A percentile compares a stretch with the other conserved stretches of the same genome.
These are phyloP conservation scores for Paramecium tetraurelia DNA, from an alignment of 73 alveolate genomes.

Conservation along the genomic window DNA sequence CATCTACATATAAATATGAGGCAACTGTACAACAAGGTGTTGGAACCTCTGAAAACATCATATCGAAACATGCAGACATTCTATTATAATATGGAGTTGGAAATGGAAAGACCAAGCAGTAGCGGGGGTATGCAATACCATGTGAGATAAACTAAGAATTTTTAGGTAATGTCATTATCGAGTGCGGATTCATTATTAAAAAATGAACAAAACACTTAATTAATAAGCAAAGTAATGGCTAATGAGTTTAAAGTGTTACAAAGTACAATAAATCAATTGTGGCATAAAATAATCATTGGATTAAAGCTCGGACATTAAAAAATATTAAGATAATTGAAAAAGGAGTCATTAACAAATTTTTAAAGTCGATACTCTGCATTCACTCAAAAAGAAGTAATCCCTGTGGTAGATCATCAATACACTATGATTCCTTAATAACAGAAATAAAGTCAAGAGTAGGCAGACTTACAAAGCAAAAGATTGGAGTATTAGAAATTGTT, in stretches of 20 bases:
- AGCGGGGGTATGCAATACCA: neutral
- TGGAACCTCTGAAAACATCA: neutral
- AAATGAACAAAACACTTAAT: neutral
- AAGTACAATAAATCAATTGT: neutral
- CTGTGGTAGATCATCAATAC: constrained; percentile 41
- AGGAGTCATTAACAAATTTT: neutral
- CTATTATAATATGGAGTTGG: constrained; percentile 18
- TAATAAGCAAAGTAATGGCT: constrained; percentile 16
- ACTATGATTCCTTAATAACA: neutral
- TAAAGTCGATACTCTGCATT: neutral
- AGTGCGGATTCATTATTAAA: constrained; percentile 3
- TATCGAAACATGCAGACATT: neutral
- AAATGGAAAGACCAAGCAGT: constrained; percentile 39
- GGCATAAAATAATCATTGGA: neutral
- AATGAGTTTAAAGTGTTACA: neutral
- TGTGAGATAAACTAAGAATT: neutral
- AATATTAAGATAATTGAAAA: neutral
- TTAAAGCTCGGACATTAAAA: neutral
- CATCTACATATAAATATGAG: constrained; percentile 8
- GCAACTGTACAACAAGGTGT: neutral
- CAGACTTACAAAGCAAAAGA: constrained; percentile 16
- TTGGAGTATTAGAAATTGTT: neutral
- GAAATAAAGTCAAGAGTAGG: neutral
- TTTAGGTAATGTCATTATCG: neutral
- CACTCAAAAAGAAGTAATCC: constrained; percentile 15